Base-by-base conservation (phyloP, 2,329 filamentous ascomycete genomes). In the Nigrograna mackinnonii region DNA sequence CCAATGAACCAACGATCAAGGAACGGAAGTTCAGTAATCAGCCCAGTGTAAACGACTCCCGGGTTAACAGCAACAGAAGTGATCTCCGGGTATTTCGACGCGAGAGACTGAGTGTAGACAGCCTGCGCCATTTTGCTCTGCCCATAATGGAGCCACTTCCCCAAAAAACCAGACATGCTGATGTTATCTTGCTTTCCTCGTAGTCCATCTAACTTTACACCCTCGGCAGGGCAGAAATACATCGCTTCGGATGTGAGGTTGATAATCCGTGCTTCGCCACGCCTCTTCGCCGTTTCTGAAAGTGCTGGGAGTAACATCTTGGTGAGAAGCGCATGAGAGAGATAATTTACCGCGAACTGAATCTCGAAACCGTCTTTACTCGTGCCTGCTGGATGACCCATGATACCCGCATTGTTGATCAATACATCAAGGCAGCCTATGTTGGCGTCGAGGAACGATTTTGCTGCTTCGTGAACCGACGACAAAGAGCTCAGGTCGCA, bases 331-430 rank as follows among this genome's bases (percentile, higher is more conserved):
- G 70, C 69, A 43, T 72, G 72, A 5, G 66, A 70, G 33, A 76
- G 47, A 52, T 74, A 66, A 43, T 76, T 76, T 4, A 66, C 71
- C 19, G 69, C 74, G 40, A 75, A 69, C 36, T 74, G 70, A n/a
- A 70, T 55, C 50, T 77, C 73, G 49, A 71, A 73, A 24, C 69
- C 71, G n/a, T 75, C 70, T 24, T 59, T 48, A 1, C 70, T 73
- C 1, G 55, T 41, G 9, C 50, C 55, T 4, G 64, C 33, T 3
- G 49, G 47, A 9, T 34, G 20, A 6, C 37, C 43, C 43, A 56
- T 64, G 37, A 72, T 50, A 22, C 70, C 71, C 3, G 72, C 72
- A 46, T 73, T 73, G 47, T 58, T 51, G 30, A 72, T 56, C 5
- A 73, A 52, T 16, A 52, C 35, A 2, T 46, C 30, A 6, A 54